phyloP scores from a whole-genome alignment of 2,329 filamentous ascomycete species.

The Xenosphaeropsis pyriputrescens region DNA sequence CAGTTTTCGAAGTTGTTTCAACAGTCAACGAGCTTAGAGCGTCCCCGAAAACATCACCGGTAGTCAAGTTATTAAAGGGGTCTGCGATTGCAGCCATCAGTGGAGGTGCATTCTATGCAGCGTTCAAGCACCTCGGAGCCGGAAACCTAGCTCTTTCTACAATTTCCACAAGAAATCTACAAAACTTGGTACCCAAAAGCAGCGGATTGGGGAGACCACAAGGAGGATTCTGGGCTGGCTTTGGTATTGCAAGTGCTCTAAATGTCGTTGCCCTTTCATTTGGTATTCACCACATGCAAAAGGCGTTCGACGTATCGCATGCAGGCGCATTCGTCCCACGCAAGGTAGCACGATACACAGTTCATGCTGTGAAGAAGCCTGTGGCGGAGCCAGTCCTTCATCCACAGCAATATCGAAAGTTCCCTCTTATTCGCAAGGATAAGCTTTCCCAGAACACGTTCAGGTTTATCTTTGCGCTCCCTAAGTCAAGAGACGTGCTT shows the following conservation, averaged over 20 bases:
- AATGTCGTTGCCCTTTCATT: background rate
- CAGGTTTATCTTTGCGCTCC: slow-evolving; percentile 31
- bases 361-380: background rate
- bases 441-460: slow-evolving; percentile 18
- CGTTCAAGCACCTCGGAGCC: background rate
- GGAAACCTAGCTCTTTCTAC: background rate
- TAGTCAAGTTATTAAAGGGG: background rate
- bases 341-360: background rate
- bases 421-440: slow-evolving; percentile 1
- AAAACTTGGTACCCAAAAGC: background rate
- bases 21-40: background rate
- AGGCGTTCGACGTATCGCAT: background rate
- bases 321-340: background rate
- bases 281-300: background rate
- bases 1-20: background rate
- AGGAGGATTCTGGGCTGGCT: background rate
- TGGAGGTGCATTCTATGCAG: background rate
- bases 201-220: too few species aligned
- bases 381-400: background rate
- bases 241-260: background rate
- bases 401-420: slow-evolving; percentile 1
- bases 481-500: slow-evolving; percentile 25
- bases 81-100: background rate
- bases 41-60: background rate
- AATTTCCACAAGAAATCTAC: background rate